Conservation (phyloP, 495 filamentous ascomycete species). For the Umbilicaria muhlenbergii region DNA sequence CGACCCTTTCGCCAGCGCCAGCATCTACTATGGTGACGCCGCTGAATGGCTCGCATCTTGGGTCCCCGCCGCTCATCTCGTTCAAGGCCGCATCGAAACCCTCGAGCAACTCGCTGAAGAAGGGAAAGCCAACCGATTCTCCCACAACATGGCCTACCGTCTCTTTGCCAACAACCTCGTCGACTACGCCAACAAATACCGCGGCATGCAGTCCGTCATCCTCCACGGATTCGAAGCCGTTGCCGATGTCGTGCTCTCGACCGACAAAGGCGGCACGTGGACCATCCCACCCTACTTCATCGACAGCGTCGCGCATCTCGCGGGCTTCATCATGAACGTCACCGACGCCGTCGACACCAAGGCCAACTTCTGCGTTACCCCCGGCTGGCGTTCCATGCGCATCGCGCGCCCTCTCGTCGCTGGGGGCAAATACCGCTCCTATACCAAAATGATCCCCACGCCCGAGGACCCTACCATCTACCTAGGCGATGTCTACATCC, state of each 20-base stretch:
- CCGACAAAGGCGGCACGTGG: conserved; percentile 10
- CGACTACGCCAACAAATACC: conserved; percentile 24
- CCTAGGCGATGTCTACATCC: conserved; percentile 26
- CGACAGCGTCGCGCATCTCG: conserved; percentile 21
- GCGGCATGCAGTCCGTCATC: conserved; percentile 22
- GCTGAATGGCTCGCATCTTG: conserved; percentile 13
- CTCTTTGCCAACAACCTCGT: conserved; percentile 23
- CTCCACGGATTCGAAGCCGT: conserved; percentile 21
- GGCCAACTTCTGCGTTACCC: conserved; percentile 22
- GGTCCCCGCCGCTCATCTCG: conserved; percentile 15
- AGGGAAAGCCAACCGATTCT: conserved; percentile 16
- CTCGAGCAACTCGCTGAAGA: conserved; percentile 11
- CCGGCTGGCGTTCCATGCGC: conserved; percentile 19
- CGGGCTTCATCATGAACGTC: conserved; percentile 24
- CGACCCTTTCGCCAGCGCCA: conserved; percentile 17
- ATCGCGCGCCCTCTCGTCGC: conserved; percentile 16
- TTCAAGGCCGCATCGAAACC: conserved; percentile 17
- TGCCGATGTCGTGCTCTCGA: conserved; percentile 19
- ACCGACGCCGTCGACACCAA: conserved; percentile 14
- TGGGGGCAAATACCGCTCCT: conserved; percentile 19
- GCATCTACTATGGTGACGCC: conserved; percentile 8
- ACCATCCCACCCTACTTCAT: conserved; percentile 21
- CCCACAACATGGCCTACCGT: conserved; percentile 16
- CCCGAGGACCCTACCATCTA: conserved; percentile 13
- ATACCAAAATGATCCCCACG: conserved; percentile 25